Percentiles rank a stretch among this genome's conserved stretches.
These are phyloP conservation scores for Penicillium occitanis DNA, from an alignment of 2,329 filamentous ascomycete species.

Conservation along the genomic window DNA sequence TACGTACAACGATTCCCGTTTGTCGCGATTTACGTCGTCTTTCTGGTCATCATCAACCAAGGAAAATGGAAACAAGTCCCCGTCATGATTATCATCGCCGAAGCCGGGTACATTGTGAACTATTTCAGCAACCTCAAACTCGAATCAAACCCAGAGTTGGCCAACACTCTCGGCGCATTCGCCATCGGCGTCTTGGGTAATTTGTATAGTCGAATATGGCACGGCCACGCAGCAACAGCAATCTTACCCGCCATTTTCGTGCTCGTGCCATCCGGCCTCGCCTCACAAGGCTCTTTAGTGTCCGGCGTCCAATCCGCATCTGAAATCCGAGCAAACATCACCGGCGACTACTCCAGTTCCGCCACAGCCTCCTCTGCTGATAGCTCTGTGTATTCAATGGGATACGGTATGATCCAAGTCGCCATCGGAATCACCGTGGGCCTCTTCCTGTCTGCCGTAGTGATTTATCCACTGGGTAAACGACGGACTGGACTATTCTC, in stretches of 20 bases:
- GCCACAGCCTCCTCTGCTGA: slow-evolving; percentile 41
- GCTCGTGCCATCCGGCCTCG: slow-evolving; percentile 61
- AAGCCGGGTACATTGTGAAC: slow-evolving; percentile 73
- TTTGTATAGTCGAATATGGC: slow-evolving; percentile 68
- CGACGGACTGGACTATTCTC: slow-evolving; percentile 49
- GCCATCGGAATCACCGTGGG: slow-evolving; percentile 51
- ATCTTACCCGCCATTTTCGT: slow-evolving; percentile 85
- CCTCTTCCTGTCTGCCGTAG: slow-evolving; percentile 47
- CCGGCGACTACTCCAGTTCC: slow-evolving; percentile 33
- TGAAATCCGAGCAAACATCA: slow-evolving; percentile 42
- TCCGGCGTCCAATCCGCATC: slow-evolving; percentile 58
- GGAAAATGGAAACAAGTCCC: slow-evolving; percentile 77
- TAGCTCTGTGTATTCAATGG: slow-evolving; percentile 46
- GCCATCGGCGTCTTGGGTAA: slow-evolving; percentile 76
- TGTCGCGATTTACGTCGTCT: slow-evolving; percentile 70
- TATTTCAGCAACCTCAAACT: slow-evolving; percentile 69
- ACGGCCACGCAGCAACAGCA: slow-evolving; percentile 77
- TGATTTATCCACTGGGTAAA: slow-evolving; percentile 50
- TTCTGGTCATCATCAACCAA: slow-evolving; percentile 76
- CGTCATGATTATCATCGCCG: slow-evolving; percentile 71
- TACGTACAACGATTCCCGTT: slow-evolving; percentile 64
- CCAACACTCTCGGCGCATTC: slow-evolving; percentile 74
- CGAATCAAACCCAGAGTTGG: slow-evolving; percentile 68
- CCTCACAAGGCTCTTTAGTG: slow-evolving; percentile 57
- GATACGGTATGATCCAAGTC: slow-evolving; percentile 50